Conservation (phyloP, 192 early-diverging fungal species). For the Coemansia sp. region DNA sequence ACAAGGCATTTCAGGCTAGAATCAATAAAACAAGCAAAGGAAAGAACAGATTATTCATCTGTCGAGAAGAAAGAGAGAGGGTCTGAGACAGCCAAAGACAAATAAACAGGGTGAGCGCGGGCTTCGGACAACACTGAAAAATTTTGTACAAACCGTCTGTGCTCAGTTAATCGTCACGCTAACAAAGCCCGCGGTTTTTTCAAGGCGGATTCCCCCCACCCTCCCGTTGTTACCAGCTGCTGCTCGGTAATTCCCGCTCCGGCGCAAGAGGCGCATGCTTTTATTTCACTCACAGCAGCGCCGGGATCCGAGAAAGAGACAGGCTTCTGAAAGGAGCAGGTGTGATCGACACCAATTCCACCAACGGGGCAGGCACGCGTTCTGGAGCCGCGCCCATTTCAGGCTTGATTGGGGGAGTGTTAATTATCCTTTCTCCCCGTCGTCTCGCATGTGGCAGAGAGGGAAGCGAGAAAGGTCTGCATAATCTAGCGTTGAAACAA, state of each 20-base stretch:
- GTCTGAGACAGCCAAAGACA: neutral
- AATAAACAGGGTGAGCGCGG: neutral
- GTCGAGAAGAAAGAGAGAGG: neutral
- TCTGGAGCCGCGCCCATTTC: neutral
- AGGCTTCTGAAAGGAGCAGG: neutral
- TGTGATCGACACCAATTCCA: constrained; percentile 27
- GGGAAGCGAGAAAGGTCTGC: neutral
- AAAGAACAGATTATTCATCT: neutral
- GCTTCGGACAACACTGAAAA: neutral
- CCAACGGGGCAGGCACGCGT: constrained; percentile 6
- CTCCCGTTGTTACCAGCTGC: neutral
- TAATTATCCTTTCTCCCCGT: neutral
- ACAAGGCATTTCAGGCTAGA: constrained; percentile 2
- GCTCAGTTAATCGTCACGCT: neutral
- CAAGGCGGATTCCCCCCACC: neutral
- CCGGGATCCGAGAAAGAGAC: neutral
- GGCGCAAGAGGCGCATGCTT: neutral
- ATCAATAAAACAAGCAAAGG: neutral
- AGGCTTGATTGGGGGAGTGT: neutral
- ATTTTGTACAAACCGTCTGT: constrained; percentile 1
- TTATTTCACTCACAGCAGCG: neutral
- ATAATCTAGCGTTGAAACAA: neutral
- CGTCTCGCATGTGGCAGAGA: neutral
- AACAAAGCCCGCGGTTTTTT: neutral
- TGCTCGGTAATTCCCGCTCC: constrained; percentile 3